Percentiles rank a stretch among this genome's conserved stretches.
Evolutionary conservation across 768 basidiomycete genomes (phyloP).

Genomic region (Mycena kentingensis): DNA sequence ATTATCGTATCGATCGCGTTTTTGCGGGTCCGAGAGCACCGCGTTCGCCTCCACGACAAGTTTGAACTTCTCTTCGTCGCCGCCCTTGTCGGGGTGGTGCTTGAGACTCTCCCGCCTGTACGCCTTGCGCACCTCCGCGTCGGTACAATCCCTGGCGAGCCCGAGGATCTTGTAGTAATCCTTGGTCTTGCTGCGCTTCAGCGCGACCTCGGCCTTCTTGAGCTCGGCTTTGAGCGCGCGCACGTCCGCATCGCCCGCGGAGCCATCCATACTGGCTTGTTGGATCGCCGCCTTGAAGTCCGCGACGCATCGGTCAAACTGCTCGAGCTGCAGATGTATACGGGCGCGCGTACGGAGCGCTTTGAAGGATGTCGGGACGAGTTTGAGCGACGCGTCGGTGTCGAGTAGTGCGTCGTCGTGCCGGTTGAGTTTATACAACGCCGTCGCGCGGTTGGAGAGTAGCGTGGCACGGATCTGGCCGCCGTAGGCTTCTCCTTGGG

Average conservation of each 20-base stretch:
- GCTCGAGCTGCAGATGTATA: constrained; percentile 71
- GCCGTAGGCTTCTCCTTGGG: constrained; percentile 73
- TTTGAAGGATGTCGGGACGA: constrained; percentile 75
- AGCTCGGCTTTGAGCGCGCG: constrained; percentile 65
- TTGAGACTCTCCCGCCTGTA: constrained; percentile 86
- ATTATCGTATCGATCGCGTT: constrained; percentile 75
- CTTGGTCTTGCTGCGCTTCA: constrained; percentile 88
- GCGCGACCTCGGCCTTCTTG: constrained; percentile 76
- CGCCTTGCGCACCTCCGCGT: constrained; percentile 84
- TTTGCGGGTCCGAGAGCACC: constrained; percentile 75
- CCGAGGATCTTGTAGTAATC: constrained; percentile 86
- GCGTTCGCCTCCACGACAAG: constrained; percentile 80
- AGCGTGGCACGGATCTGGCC: constrained; percentile 81
- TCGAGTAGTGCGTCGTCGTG: constrained; percentile 73
- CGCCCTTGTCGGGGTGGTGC: constrained; percentile 91
- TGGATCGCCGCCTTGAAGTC: constrained; percentile 85
- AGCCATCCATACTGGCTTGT: constrained; percentile 64
- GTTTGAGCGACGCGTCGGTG: constrained; percentile 63
- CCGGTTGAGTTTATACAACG: constrained; percentile 66
- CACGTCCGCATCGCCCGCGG: constrained; percentile 57
- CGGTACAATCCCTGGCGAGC: constrained; percentile 59
- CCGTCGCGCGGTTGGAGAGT: constrained; percentile 82
- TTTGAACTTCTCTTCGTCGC: constrained; percentile 96
- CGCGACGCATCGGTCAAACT: constrained; percentile 66
- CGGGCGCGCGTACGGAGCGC: constrained; percentile 85